phyloP scores from a whole-genome alignment of 345 rosid genomes.

The Pistacia integerrima region DNA sequence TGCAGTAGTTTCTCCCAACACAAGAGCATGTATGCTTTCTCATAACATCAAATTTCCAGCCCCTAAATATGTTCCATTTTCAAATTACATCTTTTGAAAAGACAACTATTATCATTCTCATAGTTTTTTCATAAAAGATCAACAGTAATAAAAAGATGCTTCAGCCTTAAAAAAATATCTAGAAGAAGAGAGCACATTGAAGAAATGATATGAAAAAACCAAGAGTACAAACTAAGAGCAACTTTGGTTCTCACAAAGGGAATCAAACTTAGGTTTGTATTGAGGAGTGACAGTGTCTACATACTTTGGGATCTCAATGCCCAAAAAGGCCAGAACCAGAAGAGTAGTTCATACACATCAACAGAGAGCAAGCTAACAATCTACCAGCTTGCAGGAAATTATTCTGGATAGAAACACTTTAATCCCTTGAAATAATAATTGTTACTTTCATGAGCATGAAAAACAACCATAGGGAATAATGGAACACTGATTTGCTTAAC shows the following conservation, averaged over 20 bases:
- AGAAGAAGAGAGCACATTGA: background rate
- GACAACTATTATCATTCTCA: background rate
- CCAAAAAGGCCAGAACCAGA: conserved; percentile 29
- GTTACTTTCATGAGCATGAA: background rate
- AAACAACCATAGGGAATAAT: background rate
- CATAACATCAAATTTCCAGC: too few species aligned
- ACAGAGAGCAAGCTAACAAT: too few species aligned
- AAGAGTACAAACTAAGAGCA: conserved; percentile 7
- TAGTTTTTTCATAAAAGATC: background rate
- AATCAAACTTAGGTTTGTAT: conserved; percentile 81
- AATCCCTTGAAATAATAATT: background rate
- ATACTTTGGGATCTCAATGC: conserved; percentile 74
- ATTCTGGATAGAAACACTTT: background rate
- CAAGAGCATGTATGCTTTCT: too few species aligned
- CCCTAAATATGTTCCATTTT: too few species aligned
- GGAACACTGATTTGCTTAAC: too few species aligned
- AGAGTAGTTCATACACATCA: background rate
- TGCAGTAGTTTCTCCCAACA: too few species aligned
- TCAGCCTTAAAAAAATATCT: background rate
- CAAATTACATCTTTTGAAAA: background rate
- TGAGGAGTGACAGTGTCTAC: conserved; percentile 78
- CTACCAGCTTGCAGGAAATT: background rate
- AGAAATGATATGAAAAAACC: background rate
- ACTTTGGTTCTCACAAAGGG: conserved; percentile 54
- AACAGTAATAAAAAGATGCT: background rate